A percentile compares a stretch with the other conserved stretches of the same genome.
These are phyloP conservation scores for Hydrangea macrophylla DNA, from an alignment of 148 eudicot species.

Conservation along the genomic window DNA sequence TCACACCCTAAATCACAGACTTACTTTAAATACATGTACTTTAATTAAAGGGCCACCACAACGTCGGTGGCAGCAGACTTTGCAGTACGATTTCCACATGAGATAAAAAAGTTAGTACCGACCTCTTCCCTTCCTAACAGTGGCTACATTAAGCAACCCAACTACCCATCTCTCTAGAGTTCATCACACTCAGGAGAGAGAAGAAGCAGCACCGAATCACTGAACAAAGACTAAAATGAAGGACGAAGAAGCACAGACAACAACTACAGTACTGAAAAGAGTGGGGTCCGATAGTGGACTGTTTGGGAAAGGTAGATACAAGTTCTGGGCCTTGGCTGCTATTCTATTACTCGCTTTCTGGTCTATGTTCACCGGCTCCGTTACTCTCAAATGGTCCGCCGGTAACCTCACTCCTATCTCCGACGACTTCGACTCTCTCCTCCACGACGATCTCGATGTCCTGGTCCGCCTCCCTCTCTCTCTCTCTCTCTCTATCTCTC, in stretches of 20 bases:
- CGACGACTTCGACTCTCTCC: conserved; percentile 26
- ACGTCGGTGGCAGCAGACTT: no score
- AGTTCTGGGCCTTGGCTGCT: conserved; percentile 50
- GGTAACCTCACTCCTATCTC: conserved; percentile 23
- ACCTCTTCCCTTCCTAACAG: no score
- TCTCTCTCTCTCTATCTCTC: conserved; percentile 9
- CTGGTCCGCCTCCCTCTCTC: conserved; percentile 21
- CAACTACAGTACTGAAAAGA: conserved; percentile 11
- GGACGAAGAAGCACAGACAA: conserved; percentile 34
- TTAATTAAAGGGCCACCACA: no score
- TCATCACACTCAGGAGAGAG: no score
- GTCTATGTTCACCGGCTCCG: conserved; percentile 71
- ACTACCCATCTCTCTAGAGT: no score
- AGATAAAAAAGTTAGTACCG: no score
- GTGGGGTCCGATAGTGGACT: conserved; percentile 14
- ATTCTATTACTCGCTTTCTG: conserved; percentile 54
- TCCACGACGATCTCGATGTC: conserved; percentile 44
- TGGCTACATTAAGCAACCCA: no score
- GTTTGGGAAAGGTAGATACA: conserved; percentile 41
- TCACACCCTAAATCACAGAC: no score
- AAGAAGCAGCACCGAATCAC: no score
- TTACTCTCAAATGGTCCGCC: conserved; percentile 59
- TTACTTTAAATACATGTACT: no score
- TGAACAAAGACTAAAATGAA: no score
- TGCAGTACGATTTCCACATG: no score